These are phyloP conservation scores for Quercus lobata DNA, from an alignment of 331 rosid species.

Conservation along the genomic window DNA sequence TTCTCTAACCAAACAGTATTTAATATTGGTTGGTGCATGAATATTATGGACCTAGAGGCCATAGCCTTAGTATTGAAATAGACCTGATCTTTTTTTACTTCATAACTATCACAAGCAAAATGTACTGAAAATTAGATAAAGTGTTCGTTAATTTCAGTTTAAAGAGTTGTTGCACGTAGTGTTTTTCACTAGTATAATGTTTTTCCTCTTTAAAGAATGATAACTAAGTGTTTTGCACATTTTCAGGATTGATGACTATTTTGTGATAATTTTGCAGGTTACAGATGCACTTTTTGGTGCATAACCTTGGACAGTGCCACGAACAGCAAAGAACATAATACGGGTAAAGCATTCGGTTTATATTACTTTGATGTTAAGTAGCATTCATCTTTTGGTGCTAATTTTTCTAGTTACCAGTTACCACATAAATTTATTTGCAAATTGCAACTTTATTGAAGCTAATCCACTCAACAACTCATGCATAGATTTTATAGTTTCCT, in stretches of 20 bases:
- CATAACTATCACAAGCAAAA: not conserved
- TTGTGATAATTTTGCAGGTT: slow-evolving; percentile 30
- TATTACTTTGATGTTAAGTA: not conserved
- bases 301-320: slow-evolving; percentile 50
- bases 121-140: not conserved
- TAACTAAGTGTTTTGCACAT: not conserved
- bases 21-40: not conserved
- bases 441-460: not conserved
- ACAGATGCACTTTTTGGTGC: slow-evolving; percentile 16
- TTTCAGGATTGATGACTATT: not conserved
- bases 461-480: not conserved
- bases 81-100: not conserved
- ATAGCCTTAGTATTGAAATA: not conserved
- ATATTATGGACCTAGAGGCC: not conserved
- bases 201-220: not conserved
- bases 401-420: not conserved
- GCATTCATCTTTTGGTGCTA: not conserved
- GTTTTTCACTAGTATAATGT: not conserved
- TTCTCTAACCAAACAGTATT: not conserved
- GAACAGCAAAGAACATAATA: slow-evolving; percentile 47
- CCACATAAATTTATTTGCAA: not conserved
- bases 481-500: not conserved
- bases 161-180: not conserved
- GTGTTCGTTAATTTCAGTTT: not conserved
- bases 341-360: slow-evolving; percentile 27